Base-by-base conservation (phyloP, 768 basidiomycete species). In the Podaxis rugospora region DNA sequence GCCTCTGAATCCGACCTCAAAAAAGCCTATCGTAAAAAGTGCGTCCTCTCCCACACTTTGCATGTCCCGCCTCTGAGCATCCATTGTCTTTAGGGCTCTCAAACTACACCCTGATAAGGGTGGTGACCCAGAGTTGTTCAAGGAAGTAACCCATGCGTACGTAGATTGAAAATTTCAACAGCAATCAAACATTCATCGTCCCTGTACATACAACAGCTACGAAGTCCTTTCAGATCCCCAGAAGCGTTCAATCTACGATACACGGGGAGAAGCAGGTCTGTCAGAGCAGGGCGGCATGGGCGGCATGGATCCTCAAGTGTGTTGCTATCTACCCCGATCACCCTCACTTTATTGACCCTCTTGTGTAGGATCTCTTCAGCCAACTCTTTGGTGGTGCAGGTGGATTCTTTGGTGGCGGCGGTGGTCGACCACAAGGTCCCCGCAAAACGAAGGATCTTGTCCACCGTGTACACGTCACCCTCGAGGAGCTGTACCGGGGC, bases 401-500 rank as follows among this genome's bases (percentile, higher is more conserved):
- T 2, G 86, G 88, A 6, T 87, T 90, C 71, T 90, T 91, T 65
- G 89, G 85, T 1, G 81, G 83, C 5, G 89, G 85, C 1, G 81
- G 83, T 2, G 85, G 85, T n/a, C 77, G 83, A 61, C 79, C 83
- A 23, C 83, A 80, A 64, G 92, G 90, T 13, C 88, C 90, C 18
- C 91, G 94, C 70, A 95, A 92, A 75, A 97, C 95, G 62, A 98
- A 98, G 74, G 97, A 99, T 75, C 92, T 99, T 65, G 91, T 98
- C 4, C 97, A 99, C 76, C 91, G 95, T 59, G 92, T 98, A 64
- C 83, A 90, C 70, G 95, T 98, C 69, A 86, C 93, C n/a, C 87
- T 99, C 64, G 96, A 98, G 76, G 97, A 99, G 72, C 85, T 99
- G 3, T 98, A 98, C 86, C 95, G 92, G 74, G 96, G 97, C 75